phyloP scores from a whole-genome alignment of 1,139 yeast genomes.

The Geotrichum restrictum region DNA sequence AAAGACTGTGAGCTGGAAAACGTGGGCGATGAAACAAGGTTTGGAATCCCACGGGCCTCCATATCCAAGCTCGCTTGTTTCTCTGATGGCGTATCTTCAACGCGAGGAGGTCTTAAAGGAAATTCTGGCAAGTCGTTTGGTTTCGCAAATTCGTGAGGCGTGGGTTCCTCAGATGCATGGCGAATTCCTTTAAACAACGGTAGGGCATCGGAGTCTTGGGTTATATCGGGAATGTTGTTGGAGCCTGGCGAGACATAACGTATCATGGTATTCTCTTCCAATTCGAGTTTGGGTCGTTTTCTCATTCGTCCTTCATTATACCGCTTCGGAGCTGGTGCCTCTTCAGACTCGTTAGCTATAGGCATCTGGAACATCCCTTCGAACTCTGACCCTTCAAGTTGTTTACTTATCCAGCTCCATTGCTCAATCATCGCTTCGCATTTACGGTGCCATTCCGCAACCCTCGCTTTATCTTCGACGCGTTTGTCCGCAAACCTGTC shows the following conservation, averaged over 20 bases:
- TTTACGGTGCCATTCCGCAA: no score
- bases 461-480: constrained; percentile 10
- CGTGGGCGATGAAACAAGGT: constrained; percentile 13
- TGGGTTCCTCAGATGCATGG: constrained; percentile 1
- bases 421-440: neutral
- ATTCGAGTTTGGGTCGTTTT: neutral
- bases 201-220: neutral
- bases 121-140: neutral
- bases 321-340: neutral
- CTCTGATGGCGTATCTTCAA: neutral
- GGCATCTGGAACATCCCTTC: neutral
- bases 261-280: neutral
- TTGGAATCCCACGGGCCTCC: constrained; percentile 18
- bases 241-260: neutral
- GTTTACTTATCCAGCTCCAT: constrained; percentile 5
- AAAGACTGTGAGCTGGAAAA: neutral
- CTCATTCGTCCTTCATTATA: neutral
- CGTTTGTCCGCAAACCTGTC: constrained; percentile 8
- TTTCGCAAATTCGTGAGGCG: neutral
- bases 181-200: neutral
- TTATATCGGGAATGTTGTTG: neutral
- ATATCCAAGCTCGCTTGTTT: constrained; percentile 4
- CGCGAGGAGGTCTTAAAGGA: neutral
- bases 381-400: neutral
- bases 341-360: neutral